A percentile compares a stretch with the other conserved stretches of the same genome.
Conservation (phyloP, 2,329 filamentous ascomycete species). For the Arthrobotrys sinensis region DNA sequence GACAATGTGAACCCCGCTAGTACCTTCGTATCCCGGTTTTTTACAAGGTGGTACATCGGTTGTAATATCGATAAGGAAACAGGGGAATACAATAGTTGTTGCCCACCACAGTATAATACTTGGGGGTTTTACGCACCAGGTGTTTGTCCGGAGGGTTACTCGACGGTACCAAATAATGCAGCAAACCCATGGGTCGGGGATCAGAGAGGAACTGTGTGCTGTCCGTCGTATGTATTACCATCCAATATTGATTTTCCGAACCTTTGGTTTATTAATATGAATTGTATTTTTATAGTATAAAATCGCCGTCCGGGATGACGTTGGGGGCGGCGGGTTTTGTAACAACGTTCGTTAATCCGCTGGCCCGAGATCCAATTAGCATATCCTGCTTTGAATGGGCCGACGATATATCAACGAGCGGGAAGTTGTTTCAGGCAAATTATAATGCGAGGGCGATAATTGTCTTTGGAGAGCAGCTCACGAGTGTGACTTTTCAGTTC, state of each 20-base stretch:
- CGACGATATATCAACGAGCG: conserved; percentile 2
- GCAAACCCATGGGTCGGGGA: conserved; percentile 54
- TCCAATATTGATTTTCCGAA: neutral
- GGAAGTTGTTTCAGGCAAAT: conserved; percentile 38
- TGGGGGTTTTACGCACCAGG: conserved; percentile 57
- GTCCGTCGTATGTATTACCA: conserved; percentile 38
- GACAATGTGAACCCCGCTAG: conserved; percentile 19
- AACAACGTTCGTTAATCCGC: conserved; percentile 38
- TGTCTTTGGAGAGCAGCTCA: conserved; percentile 37
- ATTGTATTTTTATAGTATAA: conserved; percentile 18
- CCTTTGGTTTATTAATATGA: too few relatives aligned
- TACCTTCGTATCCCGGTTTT: conserved; percentile 19
- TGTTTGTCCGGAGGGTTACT: conserved; percentile 44
- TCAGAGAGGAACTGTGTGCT: conserved; percentile 51
- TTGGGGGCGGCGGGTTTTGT: conserved; percentile 9
- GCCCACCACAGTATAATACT: conserved; percentile 50
- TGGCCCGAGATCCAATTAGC: conserved; percentile 30
- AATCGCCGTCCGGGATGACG: conserved; percentile 9
- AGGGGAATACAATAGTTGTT: conserved; percentile 48
- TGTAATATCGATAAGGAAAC: conserved; percentile 46
- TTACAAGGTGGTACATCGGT: conserved; percentile 49
- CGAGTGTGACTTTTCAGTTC: conserved; percentile 38
- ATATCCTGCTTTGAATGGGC: conserved; percentile 51
- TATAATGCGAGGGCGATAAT: conserved; percentile 52
- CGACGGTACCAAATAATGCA: conserved; percentile 14